Evolutionary conservation across 2,329 filamentous ascomycete genomes (phyloP).

Genomic region (Davidsoniella neocaledoniae): DNA sequence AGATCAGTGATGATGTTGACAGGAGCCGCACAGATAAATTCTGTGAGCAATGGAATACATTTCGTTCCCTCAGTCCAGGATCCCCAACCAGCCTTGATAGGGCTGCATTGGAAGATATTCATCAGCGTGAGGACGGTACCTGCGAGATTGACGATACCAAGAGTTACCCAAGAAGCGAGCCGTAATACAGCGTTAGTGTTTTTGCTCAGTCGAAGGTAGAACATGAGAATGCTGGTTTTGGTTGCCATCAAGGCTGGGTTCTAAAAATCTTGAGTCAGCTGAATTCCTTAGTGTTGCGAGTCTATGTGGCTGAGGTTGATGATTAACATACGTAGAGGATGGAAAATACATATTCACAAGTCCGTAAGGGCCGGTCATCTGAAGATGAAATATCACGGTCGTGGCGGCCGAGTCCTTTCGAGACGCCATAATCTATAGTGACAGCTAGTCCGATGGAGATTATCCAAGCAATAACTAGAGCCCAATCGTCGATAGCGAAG

Average conservation of each 20-base stretch:
- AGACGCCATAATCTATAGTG: conserved; percentile 46
- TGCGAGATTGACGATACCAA: conserved; percentile 62
- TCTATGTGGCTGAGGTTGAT: neutral
- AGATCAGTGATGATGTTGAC: conserved; percentile 87
- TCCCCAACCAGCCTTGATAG: conserved; percentile 53
- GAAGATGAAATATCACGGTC: conserved; percentile 38
- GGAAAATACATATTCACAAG: conserved; percentile 46
- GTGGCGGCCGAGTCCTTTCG: conserved; percentile 50
- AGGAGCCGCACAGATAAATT: conserved; percentile 60
- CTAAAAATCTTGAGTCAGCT: conserved; percentile 23
- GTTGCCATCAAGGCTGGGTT: conserved; percentile 82
- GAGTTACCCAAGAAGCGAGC: conserved; percentile 63
- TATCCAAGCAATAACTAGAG: conserved; percentile 65
- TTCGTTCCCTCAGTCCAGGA: conserved; percentile 18
- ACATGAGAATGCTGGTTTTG: conserved; percentile 83
- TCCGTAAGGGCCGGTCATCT: conserved; percentile 36
- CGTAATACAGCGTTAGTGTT: conserved; percentile 61
- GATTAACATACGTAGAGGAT: conserved; percentile 37
- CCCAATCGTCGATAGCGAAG: conserved; percentile 61
- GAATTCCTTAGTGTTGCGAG: neutral
- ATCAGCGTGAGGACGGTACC: conserved; percentile 68
- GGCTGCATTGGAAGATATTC: conserved; percentile 74
- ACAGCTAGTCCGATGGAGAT: conserved; percentile 51
- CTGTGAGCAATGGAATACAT: conserved; percentile 42
- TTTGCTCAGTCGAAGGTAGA: conserved; percentile 70